These are phyloP conservation scores for Cladobotryum mycophilum DNA, from an alignment of 2,329 filamentous ascomycete species.

Conservation along the genomic window DNA sequence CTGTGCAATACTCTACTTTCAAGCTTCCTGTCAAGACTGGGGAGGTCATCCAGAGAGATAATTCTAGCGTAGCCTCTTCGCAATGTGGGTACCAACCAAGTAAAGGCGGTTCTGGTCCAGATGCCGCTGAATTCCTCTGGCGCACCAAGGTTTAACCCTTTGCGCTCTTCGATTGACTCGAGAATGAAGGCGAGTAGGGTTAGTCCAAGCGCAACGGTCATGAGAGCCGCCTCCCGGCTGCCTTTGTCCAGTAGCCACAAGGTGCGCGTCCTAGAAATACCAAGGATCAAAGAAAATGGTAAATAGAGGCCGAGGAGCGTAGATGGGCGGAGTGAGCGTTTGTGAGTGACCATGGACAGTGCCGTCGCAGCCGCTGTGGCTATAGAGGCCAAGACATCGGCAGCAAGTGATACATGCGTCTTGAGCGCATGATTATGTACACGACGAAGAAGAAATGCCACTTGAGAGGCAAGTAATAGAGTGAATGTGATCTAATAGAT, in stretches of 20 bases:
- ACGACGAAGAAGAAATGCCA: constrained; percentile 16
- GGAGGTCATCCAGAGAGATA: constrained; percentile 17
- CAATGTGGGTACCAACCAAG: constrained; percentile 18
- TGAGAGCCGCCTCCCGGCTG: constrained; percentile 8
- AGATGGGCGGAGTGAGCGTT: constrained; percentile 18
- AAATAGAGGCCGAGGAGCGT: constrained; percentile 20
- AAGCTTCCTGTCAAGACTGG: constrained; percentile 16
- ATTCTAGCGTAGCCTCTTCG: constrained; percentile 15
- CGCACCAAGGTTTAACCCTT: constrained; percentile 5
- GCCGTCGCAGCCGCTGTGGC: constrained; percentile 11
- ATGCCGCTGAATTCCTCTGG: constrained; percentile 17
- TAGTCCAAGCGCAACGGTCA: constrained; percentile 12
- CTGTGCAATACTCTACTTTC: constrained; percentile 12
- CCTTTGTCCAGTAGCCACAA: constrained; percentile 14
- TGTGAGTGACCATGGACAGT: constrained; percentile 17
- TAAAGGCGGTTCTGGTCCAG: constrained; percentile 17
- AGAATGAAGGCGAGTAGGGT: constrained; percentile 13
- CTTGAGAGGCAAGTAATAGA: constrained; percentile 12
- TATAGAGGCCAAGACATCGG: constrained; percentile 15
- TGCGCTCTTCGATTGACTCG: constrained; percentile 17
- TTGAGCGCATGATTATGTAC: background rate
- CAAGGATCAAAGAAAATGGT: constrained; percentile 13
- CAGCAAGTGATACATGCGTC: constrained; percentile 15
- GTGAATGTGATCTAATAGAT: constrained; percentile 7
- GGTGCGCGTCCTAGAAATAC: constrained; percentile 15